Percentiles rank a stretch among this genome's conserved stretches.
Conservation (phyloP, 768 basidiomycete genomes). For the Xerocomellus chrysenteron region DNA sequence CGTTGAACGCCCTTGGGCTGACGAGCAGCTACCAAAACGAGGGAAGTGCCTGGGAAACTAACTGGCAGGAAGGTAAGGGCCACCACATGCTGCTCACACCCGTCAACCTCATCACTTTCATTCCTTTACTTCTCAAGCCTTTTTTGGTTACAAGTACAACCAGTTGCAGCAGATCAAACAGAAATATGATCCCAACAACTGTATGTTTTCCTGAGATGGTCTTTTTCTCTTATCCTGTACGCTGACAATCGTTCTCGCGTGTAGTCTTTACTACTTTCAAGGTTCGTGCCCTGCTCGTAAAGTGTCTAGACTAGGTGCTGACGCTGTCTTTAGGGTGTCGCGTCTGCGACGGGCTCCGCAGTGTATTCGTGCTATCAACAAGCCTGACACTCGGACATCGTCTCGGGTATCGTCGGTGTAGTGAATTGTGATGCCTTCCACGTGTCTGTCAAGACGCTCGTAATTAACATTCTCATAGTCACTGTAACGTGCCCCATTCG, state of each 20-base stretch:
- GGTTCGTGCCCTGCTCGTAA: not conserved
- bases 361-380: conserved; percentile 3
- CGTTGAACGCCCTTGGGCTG: too few species aligned
- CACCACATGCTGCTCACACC: not conserved
- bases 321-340: conserved; percentile 1
- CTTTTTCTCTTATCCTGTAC: not conserved
- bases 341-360: not conserved
- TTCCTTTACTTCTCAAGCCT: not conserved
- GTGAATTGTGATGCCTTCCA: not conserved
- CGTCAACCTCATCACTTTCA: not conserved
- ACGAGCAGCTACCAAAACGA: too few species aligned
- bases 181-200: conserved; percentile 14
- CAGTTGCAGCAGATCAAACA: conserved; percentile 11
- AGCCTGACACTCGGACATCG: not conserved
- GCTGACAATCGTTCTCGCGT: not conserved
- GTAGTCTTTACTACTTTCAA: conserved; percentile 18
- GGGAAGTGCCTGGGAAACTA: too few species aligned
- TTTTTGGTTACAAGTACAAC: conserved; percentile 21
- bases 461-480: conserved; percentile 22
- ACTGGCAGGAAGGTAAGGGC: too few species aligned
- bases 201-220: not conserved
- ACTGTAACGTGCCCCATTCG: conserved; percentile 6
- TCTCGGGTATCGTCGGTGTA: conserved; percentile 20
- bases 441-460: not conserved
- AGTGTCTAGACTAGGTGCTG: conserved; percentile 1